A percentile compares a stretch with the other conserved stretches of the same genome.
Evolutionary conservation across 2,329 filamentous ascomycete species (phyloP).

Genomic region (Stachybotrys elegans): DNA sequence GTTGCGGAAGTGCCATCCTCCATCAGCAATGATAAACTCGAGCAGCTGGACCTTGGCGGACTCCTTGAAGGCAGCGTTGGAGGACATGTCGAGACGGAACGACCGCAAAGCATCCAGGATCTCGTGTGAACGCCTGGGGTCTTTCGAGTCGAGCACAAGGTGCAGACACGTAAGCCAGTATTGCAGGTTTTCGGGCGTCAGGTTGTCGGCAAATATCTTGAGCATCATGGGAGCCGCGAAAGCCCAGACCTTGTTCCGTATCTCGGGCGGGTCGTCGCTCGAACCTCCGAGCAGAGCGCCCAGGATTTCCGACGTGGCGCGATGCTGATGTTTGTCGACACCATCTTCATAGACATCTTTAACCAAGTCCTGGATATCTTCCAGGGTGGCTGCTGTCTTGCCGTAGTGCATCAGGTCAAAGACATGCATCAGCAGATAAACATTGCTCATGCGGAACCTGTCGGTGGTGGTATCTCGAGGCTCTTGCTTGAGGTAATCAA

Average conservation of each 20-base stretch:
- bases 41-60: slow-evolving; percentile 92
- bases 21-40: slow-evolving; percentile 80
- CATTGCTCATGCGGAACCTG: slow-evolving; percentile 83
- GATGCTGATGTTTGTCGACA: slow-evolving; percentile 95
- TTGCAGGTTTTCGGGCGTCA: slow-evolving; percentile 88
- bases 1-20: slow-evolving; percentile 93
- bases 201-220: slow-evolving; percentile 79
- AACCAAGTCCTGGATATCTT: slow-evolving; percentile 81
- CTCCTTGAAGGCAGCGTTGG: slow-evolving; percentile 97
- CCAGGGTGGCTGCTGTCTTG: slow-evolving; percentile 70
- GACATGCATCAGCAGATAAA: slow-evolving; percentile 80
- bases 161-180: slow-evolving; percentile 97
- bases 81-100: slow-evolving; percentile 89
- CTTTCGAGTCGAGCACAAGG: slow-evolving; percentile 80
- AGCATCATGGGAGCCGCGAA: slow-evolving; percentile 88
- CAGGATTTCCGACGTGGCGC: slow-evolving; percentile 89
- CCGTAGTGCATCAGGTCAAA: slow-evolving; percentile 87
- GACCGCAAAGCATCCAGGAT: slow-evolving; percentile 76
- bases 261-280: slow-evolving; percentile 68
- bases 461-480: slow-evolving; percentile 77
- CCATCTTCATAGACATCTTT: slow-evolving; percentile 81
- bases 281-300: slow-evolving; percentile 79
- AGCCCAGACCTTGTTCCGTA: slow-evolving; percentile 74
- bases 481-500: slow-evolving; percentile 93
- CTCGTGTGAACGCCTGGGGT: slow-evolving; percentile 82